Evolutionary conservation across 1,284 basidiomycete genomes (phyloP), one percentile per base, ranked within the genome.

Genomic region (Austroboletus olivaceoglutinosus): DNA sequence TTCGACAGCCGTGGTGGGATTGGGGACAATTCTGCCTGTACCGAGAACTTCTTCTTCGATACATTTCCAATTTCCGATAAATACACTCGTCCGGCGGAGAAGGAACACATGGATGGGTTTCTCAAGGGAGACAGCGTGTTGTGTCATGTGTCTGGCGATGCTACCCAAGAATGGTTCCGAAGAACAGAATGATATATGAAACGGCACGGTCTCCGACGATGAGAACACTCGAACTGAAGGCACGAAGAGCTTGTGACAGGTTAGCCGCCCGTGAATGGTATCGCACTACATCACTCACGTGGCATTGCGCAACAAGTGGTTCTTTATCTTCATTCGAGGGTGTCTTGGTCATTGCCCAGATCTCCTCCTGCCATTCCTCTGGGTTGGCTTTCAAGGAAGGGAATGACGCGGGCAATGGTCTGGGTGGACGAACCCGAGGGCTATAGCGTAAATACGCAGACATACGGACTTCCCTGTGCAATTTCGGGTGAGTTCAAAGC

Each of bases 341-440:
- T 9, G n/a, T n/a, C 43, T 58, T 53, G 16, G 71, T 63, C 54
- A 85, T 70, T 7, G 62, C 60, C 51, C 75, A 72, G 16, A 73
- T 64, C 10, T 74, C 70, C 58, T 85, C 81, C 48, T 73, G 72
- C 81, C 82, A 86, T 58, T 85, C 83, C 54, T 85, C 85, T 12
- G 84, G 83, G 11, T 70, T 68, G 0, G 46, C 69, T 68, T 69
- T 86, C 80, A 60, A 78, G 58, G 18, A 75, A 70, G 15, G 75
- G 71, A 58, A 80, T 72, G 62, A 82, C 72, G 43, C 71, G 59
- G 27, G 72, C 51, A 61, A 61, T 48, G 81, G 78, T 31, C 75
- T 71, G 40, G 73, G 73, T 9, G 84, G 75, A 27, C 80, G 76
- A 19, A 75, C 73, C 21, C 81, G 74, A 9, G 83, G 85, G 40